Evolutionary conservation across 495 filamentous ascomycete species (phyloP), one percentile per base, ranked within the genome.

Genomic region (Tuber calosporum): DNA sequence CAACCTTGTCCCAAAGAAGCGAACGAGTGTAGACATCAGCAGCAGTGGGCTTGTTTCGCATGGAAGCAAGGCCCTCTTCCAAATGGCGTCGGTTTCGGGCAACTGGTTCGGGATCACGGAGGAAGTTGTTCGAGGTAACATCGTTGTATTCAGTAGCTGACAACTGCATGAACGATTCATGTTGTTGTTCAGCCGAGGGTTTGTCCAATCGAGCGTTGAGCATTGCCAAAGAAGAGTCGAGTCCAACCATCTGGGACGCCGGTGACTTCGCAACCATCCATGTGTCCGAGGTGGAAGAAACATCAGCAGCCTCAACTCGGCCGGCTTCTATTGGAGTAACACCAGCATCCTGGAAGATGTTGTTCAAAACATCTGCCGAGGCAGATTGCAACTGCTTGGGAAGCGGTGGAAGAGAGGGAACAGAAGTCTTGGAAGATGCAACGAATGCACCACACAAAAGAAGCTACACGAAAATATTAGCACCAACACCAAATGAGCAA

Each of bases 361-460:
- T 94, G 81, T 96, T 90, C 70, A 99, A 87, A 45, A 99, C 90
- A 42, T 89, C 90, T 69, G 94, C 92, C 34, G 94, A 97, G 72
- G 96, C 96, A 73, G 91, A 92, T 73, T 93, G 93, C 72, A 98
- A 91, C 78, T 97, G 94, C 73, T 97, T 93, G 30, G 95, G 93
- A 77, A 99, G 89, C 75, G 90, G 90, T 41, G 94, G 94, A 79
- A 97, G 89, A 76, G 79, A 90, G 80, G 82, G 88, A 83, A 85
- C 82, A 4, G 87, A 84, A 70, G 86, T 87, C 84, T 94, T 96
- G 67, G 80, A 82, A 20, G 94, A 97, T 70, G 94, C 93, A 75
- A 98, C 93, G 82, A 96, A 97, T 69, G 95, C 95, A 79, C 95
- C 95, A 80, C 96, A 94, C 73, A 99, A 91, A 74, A 99, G 92